phyloP scores from a whole-genome alignment of 1,139 yeast species.

The Saccharomyces uvarum region DNA sequence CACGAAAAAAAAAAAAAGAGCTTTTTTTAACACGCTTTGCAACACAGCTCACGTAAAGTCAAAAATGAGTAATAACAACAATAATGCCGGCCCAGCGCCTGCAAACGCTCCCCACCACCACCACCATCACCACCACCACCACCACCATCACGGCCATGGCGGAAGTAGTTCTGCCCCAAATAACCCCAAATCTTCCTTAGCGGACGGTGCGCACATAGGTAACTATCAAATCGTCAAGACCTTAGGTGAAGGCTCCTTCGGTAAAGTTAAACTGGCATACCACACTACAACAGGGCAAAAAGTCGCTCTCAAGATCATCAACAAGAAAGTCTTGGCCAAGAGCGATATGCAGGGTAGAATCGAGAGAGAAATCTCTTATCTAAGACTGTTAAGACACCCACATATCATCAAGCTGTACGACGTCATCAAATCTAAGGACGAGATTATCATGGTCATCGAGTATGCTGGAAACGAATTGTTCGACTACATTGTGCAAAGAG shows the following conservation, averaged over 20 bases:
- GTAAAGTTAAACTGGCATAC: conserved; percentile 90
- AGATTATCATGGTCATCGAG: conserved; percentile 94
- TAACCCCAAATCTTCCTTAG: conserved; percentile 15
- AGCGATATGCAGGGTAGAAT: conserved; percentile 95
- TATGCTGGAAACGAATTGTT: conserved; percentile 92
- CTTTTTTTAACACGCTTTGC: background rate
- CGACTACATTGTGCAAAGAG: conserved; percentile 84
- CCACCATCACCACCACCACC: conserved; percentile 22
- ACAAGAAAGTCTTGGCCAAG: conserved; percentile 85
- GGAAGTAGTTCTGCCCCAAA: conserved; percentile 4
- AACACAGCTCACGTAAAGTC: background rate
- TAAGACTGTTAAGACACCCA: conserved; percentile 83
- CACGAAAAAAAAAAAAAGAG: background rate
- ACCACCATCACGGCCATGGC: conserved; percentile 17
- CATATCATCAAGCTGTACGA: conserved; percentile 93
- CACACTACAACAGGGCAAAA: conserved; percentile 85
- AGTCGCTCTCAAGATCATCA: conserved; percentile 89
- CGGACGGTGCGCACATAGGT: conserved; percentile 57
- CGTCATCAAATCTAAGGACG: conserved; percentile 90
- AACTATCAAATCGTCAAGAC: conserved; percentile 91
- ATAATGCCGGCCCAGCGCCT: background rate
- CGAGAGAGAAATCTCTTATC: conserved; percentile 85
- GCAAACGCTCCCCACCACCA: conserved; percentile 6
- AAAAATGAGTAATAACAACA: background rate
- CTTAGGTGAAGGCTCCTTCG: conserved; percentile 93